A percentile compares a stretch with the other conserved stretches of the same genome.
These are phyloP conservation scores for Haplographium delicatum DNA, from an alignment of 495 filamentous ascomycete genomes.

Conservation along the genomic window DNA sequence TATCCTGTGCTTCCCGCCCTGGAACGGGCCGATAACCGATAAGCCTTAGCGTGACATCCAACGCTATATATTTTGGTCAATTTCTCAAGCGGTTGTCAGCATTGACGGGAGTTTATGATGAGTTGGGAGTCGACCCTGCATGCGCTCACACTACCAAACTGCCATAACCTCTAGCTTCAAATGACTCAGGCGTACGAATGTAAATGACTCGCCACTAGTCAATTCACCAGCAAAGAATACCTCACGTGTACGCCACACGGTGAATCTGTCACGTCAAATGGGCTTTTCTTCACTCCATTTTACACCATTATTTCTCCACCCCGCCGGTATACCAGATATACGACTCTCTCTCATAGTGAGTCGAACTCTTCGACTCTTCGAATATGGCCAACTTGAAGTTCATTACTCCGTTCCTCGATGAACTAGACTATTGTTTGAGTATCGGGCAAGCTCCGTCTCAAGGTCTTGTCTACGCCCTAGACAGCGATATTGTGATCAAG, in stretches of 20 bases:
- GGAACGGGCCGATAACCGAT: background rate
- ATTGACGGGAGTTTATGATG: background rate
- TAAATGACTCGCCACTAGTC: too few species aligned
- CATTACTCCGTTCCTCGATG: slow-evolving; percentile 10
- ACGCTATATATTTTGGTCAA: background rate
- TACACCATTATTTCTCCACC: slow-evolving; percentile 2
- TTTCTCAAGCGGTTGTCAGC: background rate
- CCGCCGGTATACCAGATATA: background rate
- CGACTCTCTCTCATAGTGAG: slow-evolving; percentile 2
- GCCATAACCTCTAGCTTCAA: background rate
- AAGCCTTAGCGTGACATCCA: background rate
- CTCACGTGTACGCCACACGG: slow-evolving; percentile 1
- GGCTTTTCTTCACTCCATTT: background rate
- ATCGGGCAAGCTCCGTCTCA: slow-evolving; percentile 11
- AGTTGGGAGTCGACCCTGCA: background rate
- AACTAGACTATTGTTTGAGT: slow-evolving; percentile 12
- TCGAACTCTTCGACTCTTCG: slow-evolving; percentile 4
- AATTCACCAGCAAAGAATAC: too few species aligned
- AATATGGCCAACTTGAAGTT: slow-evolving; percentile 11
- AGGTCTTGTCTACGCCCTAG: slow-evolving; percentile 11
- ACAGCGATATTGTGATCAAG: slow-evolving; percentile 11
- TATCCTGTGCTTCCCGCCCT: background rate
- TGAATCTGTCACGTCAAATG: slow-evolving; percentile 1
- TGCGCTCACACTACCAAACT: background rate
- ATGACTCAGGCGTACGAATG: background rate